Base-by-base conservation (phyloP, 305 asterid genomes). In the Vinca major region DNA sequence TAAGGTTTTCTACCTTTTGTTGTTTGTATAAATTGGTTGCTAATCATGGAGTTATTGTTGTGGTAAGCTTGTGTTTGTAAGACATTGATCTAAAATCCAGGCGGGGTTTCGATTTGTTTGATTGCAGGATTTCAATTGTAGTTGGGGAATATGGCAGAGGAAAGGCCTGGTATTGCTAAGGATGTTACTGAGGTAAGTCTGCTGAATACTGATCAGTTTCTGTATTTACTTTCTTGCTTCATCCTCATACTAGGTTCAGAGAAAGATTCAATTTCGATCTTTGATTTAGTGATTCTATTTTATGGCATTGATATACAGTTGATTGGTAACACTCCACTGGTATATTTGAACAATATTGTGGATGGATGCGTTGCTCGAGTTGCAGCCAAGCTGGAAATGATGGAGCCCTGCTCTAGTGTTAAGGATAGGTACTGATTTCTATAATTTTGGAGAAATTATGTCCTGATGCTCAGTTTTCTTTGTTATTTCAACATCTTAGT, bases 391-490 rank as follows among this genome's bases (percentile, higher is more conserved):
- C 83, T 91, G 58, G 98, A 91, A 77, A 81, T 86, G 39, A 91
- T 91, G 98, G 96, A 89, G 73, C 98, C 98, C 4, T 89, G 98
- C 81, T 91, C 98, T 40, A 91, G 96, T 71, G 98, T 91, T 69
- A 91, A 91, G 90, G 98, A 91, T 69, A 88, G 97, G 97, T 90
- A 80, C 21, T 48, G 12, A 12, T 41, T 73, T 73, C 36, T 26
- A 14, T 33, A 14, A 58, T 16, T 47, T 12, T 57, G 55, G 48
- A 26, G 33, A 26, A 16, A 21, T 48, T 60, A 43, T 9, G 13
- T 58, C 17, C 20, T 72, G 17, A 47, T 65, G 52, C 63, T 57
- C 53, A 10, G 54, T 57, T 50, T 6, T 41, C 11, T n/a, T 47
- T 51, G 16, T 47, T 12, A 17, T 19, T 10, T 49, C 44, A 19